These are phyloP conservation scores for Boletus calvinii DNA, from an alignment of 1,284 basidiomycete species.

Conservation along the genomic window DNA sequence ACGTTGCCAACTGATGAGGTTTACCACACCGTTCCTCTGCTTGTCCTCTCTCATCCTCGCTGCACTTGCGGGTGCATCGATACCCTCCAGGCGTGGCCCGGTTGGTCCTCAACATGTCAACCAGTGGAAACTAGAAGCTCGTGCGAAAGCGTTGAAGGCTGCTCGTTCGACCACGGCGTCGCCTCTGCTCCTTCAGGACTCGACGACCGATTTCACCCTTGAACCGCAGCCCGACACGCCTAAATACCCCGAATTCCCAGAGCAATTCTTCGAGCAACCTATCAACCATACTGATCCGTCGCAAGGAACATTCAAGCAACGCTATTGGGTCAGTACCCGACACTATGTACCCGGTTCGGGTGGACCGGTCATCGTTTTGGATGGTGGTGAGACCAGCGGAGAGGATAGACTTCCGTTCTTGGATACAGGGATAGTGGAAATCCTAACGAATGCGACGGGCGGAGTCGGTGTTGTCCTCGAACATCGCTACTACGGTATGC, in stretches of 20 bases:
- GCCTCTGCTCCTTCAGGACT: slow-evolving; percentile 27
- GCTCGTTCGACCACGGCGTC: slow-evolving; percentile 10
- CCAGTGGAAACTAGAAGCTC: slow-evolving; percentile 40
- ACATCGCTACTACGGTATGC: slow-evolving; percentile 79
- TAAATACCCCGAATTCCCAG: slow-evolving; percentile 44
- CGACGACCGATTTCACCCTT: slow-evolving; percentile 1
- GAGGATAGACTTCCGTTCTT: slow-evolving; percentile 68
- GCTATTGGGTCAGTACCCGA: slow-evolving; percentile 89
- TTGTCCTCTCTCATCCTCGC: slow-evolving; percentile 15
- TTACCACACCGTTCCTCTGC: slow-evolving; percentile 12
- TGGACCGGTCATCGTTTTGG: slow-evolving; percentile 78
- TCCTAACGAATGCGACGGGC: slow-evolving; percentile 78
- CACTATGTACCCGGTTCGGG: slow-evolving; percentile 73
- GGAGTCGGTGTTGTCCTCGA: slow-evolving; percentile 91
- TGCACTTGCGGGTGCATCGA: slow-evolving; percentile 11
- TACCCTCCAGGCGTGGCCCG: slow-evolving; percentile 17
- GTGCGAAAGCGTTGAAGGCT: slow-evolving; percentile 11
- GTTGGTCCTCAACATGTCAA: slow-evolving; percentile 43
- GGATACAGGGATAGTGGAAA: slow-evolving; percentile 84
- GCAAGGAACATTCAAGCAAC: slow-evolving; percentile 61
- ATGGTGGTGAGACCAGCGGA: slow-evolving; percentile 84
- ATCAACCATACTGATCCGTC: slow-evolving; percentile 72
- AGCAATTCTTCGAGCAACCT: slow-evolving; percentile 78
- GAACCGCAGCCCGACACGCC: background rate
- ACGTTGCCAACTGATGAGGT: slow-evolving; percentile 17